Base-by-base conservation (phyloP, 176 grass and related monocot species). In the Phoenix dactylifera region DNA sequence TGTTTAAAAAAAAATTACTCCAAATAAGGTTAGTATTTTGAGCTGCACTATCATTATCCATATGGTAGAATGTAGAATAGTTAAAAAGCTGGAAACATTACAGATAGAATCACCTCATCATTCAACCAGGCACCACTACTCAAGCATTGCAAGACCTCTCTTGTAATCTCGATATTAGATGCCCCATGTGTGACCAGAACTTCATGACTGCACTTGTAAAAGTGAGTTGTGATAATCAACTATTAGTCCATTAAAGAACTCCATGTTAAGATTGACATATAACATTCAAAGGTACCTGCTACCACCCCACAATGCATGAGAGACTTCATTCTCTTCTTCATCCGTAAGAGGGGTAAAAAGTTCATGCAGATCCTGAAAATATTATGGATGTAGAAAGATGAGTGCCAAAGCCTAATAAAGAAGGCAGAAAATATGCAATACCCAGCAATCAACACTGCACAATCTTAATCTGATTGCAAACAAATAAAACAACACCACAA, bases 101-200 rank as follows among this genome's bases (percentile, higher is more conserved):
- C 26, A 50, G 49, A 64, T 9, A 59, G 35, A 50, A 79, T 74
- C 83, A 95, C 89, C 84, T 95, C 89, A 17, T 95, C 72, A 16
- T 88, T 94, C 63, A 94, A 82, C 89, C 89, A 94, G 57, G 73
- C 63, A 70, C 60, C 7, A 71, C 64, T 61, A 54, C 71, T 76
- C 71, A 94, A 94, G 44, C 84, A 94, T 52, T 68, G 22, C 16
- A 94, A 18, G 58, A 79, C 84, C 51, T 85, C 74, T 70, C 58
- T 71, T 62, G 76, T 82, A 75, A 88, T 83, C 65, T 68, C 74
- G 51, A 88, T 87, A 64, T 79, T 94, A 61, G 89, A 94, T 60
- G 56, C 26, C 56, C 63, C 51, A 58, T 94, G 89, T 28, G 9
- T 73, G 30, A 88, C 77, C 66, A 88, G 48, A 35, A 85, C 63